Evolutionary conservation across 257 asterid species (phyloP).

Genomic region (Capsicum pubescens): DNA sequence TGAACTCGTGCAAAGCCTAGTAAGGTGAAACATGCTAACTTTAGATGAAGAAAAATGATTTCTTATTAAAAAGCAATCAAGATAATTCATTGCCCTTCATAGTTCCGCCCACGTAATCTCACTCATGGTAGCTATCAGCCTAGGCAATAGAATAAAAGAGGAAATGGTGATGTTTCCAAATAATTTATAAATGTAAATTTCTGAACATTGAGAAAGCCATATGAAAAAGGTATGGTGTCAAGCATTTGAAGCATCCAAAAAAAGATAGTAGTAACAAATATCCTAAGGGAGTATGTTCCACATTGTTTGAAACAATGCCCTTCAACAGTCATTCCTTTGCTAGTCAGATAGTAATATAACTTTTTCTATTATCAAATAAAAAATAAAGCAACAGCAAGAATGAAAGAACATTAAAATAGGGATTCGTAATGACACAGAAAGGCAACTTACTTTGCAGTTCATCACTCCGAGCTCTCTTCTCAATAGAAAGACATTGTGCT

Average conservation of each 20-base stretch:
- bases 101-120: background rate
- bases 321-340: background rate
- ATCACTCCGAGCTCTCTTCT: slow-evolving; percentile 73
- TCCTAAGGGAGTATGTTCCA: slow-evolving; percentile 21
- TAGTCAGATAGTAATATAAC: background rate
- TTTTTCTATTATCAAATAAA: slow-evolving; percentile 7
- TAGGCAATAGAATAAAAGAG: slow-evolving; percentile 12
- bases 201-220: background rate
- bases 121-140: background rate
- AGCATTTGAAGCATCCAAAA: slow-evolving; percentile 2
- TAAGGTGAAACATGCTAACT: background rate
- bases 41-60: slow-evolving; percentile 18
- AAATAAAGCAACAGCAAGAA: slow-evolving; percentile 3
- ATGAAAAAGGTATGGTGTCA: background rate
- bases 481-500: slow-evolving; percentile 71
- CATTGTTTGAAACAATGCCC: background rate
- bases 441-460: slow-evolving; percentile 71
- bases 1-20: background rate
- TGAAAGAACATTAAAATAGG: slow-evolving; percentile 16
- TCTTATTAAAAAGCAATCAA: slow-evolving; percentile 9
- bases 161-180: slow-evolving; percentile 2
- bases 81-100: slow-evolving; percentile 16
- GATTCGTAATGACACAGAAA: slow-evolving; percentile 1
- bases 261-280: background rate
- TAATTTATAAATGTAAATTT: background rate